A percentile compares a stretch with the other conserved stretches of the same genome.
Evolutionary conservation across 345 rosid species (phyloP).

Genomic region (rapeseed (Brassica napus)): Da-Ae NC_063442.1:33160001-33160500

Average conservation of each 20-base stretch:
- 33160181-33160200: background rate
- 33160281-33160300: conserved; percentile 17
- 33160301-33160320: conserved; percentile 10
- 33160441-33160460: background rate
- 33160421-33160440: background rate
- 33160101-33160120: background rate
- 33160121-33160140: background rate
- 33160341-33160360: conserved; percentile 1
- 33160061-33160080: background rate
- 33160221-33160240: background rate
- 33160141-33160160: background rate
- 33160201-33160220: background rate
- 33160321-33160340: background rate
- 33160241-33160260: background rate
- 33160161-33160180: background rate
- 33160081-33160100: background rate
- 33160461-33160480: background rate
- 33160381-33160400: conserved; percentile 3
- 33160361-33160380: conserved; percentile 18
- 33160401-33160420: conserved; percentile 3
- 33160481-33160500: background rate
- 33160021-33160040: background rate
- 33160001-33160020: background rate
- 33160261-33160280: background rate
- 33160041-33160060: background rate